Evolutionary conservation across 768 basidiomycete genomes (phyloP), one percentile per base, ranked within the genome.

Genomic region (Stropharia rugosoannulata): DNA sequence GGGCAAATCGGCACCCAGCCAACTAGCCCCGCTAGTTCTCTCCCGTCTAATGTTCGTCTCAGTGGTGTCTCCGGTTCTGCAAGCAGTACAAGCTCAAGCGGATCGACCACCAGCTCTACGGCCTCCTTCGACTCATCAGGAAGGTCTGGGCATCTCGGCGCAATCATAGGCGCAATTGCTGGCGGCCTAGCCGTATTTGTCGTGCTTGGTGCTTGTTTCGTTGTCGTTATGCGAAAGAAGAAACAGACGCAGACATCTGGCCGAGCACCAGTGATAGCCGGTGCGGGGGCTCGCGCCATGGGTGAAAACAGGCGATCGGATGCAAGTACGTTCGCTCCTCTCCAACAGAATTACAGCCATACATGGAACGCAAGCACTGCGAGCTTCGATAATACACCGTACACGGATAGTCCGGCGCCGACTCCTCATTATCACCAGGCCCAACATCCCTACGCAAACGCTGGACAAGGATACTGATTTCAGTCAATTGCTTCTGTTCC

Each of bases 1-100:
- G 95, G 95, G 1, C 68, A 82, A 51, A 77, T 96, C n/a, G 91
- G 84, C 47, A 70, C 70, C 1, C 95, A 97, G 68, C 79, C 88
- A 1, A 80, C 75, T 0, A 58, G 67, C 3, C 57, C 70, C 1
- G 76, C 71, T 0, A 72, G 73, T 15, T 65, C 42, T 2, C 78
- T 92, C 6, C 88, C 88, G 0, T 54, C 67, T 0, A 86, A 68
- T 65, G 69, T 81, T 37, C 77, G 76, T 25, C 67, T 77, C 7
- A 70, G 72, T 53, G 63, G 39, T 47, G 58, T 38, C 35, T 42
- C 53, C 49, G 62, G 51, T 41, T 58, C 57, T 47, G 51, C 47
- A 12, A 54, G 49, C 29, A 52, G 44, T 15, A 11, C 51, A 41
- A 60, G 42, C 25, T 42, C 55, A n/a, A 15, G 12, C 9, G 29